Percentiles rank a stretch among this genome's conserved stretches.
Conservation (phyloP, 306 rosid species). For the Vigna reflexopilosa region DNA sequence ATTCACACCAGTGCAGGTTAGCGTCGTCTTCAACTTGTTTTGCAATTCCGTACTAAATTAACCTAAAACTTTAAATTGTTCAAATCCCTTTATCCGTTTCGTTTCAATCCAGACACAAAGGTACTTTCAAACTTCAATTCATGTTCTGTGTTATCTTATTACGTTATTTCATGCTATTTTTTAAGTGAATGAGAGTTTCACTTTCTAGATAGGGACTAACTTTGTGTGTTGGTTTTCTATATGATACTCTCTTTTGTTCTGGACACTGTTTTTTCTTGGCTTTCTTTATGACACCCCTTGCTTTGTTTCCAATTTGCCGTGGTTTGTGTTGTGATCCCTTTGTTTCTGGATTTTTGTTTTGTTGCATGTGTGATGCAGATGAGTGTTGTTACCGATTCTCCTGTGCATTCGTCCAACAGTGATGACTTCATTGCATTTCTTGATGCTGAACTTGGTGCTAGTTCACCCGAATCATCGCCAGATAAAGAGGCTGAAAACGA, state of each 20-base stretch:
- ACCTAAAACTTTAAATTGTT: background rate
- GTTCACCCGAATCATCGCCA: slow-evolving; percentile 48
- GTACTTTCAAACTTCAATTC: background rate
- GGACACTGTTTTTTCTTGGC: background rate
- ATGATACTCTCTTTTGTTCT: background rate
- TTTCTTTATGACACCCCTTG: background rate
- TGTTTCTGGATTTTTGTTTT: slow-evolving; percentile 29
- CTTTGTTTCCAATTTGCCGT: background rate
- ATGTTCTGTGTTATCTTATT: background rate
- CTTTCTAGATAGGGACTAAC: background rate
- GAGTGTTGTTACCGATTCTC: slow-evolving; percentile 80
- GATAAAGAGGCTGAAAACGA: slow-evolving; percentile 43
- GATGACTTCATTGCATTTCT: slow-evolving; percentile 72
- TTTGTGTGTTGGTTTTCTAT: background rate
- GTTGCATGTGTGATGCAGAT: slow-evolving; percentile 54
- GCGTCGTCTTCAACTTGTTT: background rate
- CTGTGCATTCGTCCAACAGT: slow-evolving; percentile 72
- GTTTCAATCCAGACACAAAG: background rate
- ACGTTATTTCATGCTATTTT: background rate
- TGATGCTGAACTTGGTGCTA: slow-evolving; percentile 57
- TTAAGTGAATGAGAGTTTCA: background rate
- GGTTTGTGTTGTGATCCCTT: slow-evolving; percentile 4
- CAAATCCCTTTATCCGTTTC: background rate
- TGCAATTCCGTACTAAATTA: background rate
- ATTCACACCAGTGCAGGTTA: slow-evolving; percentile 94